phyloP scores from a whole-genome alignment of 176 grass and related monocot species.

The Ananas comosus region DNA sequence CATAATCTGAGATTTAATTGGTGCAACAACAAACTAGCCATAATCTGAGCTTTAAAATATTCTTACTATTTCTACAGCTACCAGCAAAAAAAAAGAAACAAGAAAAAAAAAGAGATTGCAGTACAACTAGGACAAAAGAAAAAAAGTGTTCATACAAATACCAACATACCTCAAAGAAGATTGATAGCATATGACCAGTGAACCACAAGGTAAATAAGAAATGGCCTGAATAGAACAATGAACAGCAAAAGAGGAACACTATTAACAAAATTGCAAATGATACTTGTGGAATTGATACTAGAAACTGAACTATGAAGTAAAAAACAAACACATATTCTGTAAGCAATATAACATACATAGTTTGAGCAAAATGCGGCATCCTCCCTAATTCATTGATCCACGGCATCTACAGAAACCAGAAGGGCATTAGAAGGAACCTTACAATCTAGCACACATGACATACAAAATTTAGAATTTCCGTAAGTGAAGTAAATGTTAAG shows the following conservation, averaged over 20 bases:
- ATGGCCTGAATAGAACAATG: not conserved
- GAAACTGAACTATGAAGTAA: not conserved
- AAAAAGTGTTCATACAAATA: not conserved
- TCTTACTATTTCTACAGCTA: too few relatives aligned
- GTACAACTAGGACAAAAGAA: not conserved
- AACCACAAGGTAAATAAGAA: not conserved
- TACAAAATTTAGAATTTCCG: conserved; percentile 6
- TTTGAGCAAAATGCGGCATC: not conserved
- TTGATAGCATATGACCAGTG: not conserved
- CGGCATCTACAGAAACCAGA: conserved; percentile 63
- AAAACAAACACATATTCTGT: not conserved
- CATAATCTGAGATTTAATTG: not conserved
- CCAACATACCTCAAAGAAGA: not conserved
- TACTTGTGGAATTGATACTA: too few relatives aligned
- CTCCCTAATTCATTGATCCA: conserved; percentile 89
- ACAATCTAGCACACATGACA: conserved; percentile 17
- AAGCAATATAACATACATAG: not conserved
- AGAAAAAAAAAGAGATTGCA: not conserved
- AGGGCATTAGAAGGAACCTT: conserved; percentile 6
- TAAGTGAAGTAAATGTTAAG: not conserved
- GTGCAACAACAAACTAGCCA: too few relatives aligned
- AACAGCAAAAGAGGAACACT: not conserved
- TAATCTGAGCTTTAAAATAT: not conserved
- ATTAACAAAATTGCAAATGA: not conserved
- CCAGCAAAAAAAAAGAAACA: too few relatives aligned